Percentiles rank a stretch among this genome's conserved stretches.
Evolutionary conservation across 1,139 yeast species (phyloP).

Genomic region (Torulaspora globosa): DNA sequence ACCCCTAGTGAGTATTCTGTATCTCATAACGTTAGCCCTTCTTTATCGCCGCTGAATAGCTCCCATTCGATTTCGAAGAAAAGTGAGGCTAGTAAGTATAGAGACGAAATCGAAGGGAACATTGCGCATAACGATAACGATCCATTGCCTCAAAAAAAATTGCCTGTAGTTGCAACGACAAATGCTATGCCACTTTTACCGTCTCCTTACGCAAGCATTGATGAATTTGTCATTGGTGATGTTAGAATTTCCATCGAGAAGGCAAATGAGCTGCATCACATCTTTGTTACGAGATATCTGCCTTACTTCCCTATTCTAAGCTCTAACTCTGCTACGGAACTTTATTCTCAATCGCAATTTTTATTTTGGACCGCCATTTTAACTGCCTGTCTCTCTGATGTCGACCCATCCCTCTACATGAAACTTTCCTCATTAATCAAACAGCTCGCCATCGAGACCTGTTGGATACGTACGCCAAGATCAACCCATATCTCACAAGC

Average conservation of each 20-base stretch:
- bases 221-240: slow-evolving; percentile 70
- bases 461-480: slow-evolving; percentile 91
- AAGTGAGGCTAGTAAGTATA: background rate
- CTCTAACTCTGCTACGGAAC: slow-evolving; percentile 66
- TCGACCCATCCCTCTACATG: slow-evolving; percentile 78
- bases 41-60: slow-evolving; percentile 15
- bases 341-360: slow-evolving; percentile 77
- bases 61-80: slow-evolving; percentile 2
- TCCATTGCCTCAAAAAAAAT: slow-evolving; percentile 4
- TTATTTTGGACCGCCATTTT: slow-evolving; percentile 88
- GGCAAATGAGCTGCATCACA: slow-evolving; percentile 67
- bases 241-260: slow-evolving; percentile 60
- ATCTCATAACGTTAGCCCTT: slow-evolving; percentile 15
- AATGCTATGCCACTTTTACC: slow-evolving; percentile 33
- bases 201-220: slow-evolving; percentile 39
- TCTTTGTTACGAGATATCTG: slow-evolving; percentile 61
- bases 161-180: slow-evolving; percentile 31
- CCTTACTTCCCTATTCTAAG: slow-evolving; percentile 79
- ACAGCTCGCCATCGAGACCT: slow-evolving; percentile 84
- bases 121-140: slow-evolving; percentile 1
- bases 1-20: slow-evolving; percentile 16
- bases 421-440: slow-evolving; percentile 73
- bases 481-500: slow-evolving; percentile 94
- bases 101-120: background rate
- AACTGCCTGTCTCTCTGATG: slow-evolving; percentile 81